Base-by-base conservation (phyloP, 805 yeast species). In the Scheffersomyces stipitis region DNA sequence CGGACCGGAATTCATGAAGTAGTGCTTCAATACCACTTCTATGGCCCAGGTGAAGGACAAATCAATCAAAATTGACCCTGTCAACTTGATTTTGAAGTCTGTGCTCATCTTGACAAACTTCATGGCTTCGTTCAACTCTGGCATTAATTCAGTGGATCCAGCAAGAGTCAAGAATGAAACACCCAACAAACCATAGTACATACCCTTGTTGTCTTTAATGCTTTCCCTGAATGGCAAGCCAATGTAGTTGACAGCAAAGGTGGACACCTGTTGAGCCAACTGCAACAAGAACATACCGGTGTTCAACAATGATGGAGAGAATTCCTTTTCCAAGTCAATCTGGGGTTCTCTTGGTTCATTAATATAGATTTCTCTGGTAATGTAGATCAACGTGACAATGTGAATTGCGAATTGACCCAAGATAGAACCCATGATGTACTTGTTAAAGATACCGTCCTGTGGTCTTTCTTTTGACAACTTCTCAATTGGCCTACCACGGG, bases 201-300 rank as follows among this genome's bases (percentile, higher is more conserved):
- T 93, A 48, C 97, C 98, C 65, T 83, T 86, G 68, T 93, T 93
- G 62, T 85, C 96, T 36, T 71, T 73, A 52, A 93, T 84, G 39
- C 87, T 80, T 67, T 93, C 96, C 62, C 95, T 83, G 71, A 93
- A 93, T 38, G 99, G 99, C 50, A 85, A 81, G 37, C 99, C 99
- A 69, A 88, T 96, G 65, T 93, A 93, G 68, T 93, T 93, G 40
- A 93, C 96, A 15, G 96, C 96, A 71, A 90, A 93, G 0, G 99
- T 93, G 12, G 97, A 87, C 36, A 93, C 95, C 64, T 93, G 96
- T 71, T 93, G 98, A 14, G 96, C 91, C 54, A 93, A 75, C 64
- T 90, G 97, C 39, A 93, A 76, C 60, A 93, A 75, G 67, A 90
- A 93, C 73, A 93, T 90, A 54, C 96, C 97, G 27, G 98, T 91